phyloP scores from a whole-genome alignment of 2,329 filamentous ascomycete genomes.

The Aspergillus novofumigatus region DNA sequence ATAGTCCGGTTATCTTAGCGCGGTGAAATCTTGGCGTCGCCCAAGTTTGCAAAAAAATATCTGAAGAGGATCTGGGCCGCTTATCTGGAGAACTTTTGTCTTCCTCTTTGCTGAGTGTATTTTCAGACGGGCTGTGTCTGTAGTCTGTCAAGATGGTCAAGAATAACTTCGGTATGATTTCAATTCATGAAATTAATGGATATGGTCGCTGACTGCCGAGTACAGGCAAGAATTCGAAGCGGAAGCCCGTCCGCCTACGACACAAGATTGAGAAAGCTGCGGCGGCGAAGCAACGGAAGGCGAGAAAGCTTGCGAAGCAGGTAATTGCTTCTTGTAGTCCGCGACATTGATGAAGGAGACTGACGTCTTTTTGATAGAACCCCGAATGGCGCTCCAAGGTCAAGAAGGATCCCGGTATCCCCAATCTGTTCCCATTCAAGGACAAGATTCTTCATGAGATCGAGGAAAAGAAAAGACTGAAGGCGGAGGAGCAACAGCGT shows the following conservation, averaged over 20 bases:
- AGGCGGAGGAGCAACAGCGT: constrained; percentile 71
- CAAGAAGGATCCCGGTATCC: constrained; percentile 97
- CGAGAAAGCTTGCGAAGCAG: constrained; percentile 83
- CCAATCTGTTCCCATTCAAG: constrained; percentile 96
- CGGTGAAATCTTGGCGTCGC: constrained; percentile 30
- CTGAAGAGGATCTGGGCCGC: constrained; percentile 15
- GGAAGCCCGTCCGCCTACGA: constrained; percentile 79
- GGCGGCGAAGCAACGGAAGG: constrained; percentile 83
- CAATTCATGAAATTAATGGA: neutral
- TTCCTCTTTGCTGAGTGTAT: constrained; percentile 9
- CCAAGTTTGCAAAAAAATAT: constrained; percentile 23
- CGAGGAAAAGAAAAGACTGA: constrained; percentile 77
- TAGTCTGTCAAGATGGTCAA: constrained; percentile 37
- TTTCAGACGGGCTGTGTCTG: constrained; percentile 3
- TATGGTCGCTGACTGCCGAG: neutral
- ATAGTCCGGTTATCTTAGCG: constrained; percentile 35
- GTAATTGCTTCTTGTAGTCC: constrained; percentile 30
- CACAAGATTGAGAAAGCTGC: constrained; percentile 96
- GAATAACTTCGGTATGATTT: constrained; percentile 27
- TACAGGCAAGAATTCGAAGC: constrained; percentile 90
- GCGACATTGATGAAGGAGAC: neutral
- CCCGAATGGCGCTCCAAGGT: constrained; percentile 92
- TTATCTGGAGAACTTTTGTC: constrained; percentile 10
- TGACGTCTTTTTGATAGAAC: constrained; percentile 52
- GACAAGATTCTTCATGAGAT: constrained; percentile 92